Conservation (phyloP, 257 asterid genomes). For the Solanum pimpinellifolium region DNA sequence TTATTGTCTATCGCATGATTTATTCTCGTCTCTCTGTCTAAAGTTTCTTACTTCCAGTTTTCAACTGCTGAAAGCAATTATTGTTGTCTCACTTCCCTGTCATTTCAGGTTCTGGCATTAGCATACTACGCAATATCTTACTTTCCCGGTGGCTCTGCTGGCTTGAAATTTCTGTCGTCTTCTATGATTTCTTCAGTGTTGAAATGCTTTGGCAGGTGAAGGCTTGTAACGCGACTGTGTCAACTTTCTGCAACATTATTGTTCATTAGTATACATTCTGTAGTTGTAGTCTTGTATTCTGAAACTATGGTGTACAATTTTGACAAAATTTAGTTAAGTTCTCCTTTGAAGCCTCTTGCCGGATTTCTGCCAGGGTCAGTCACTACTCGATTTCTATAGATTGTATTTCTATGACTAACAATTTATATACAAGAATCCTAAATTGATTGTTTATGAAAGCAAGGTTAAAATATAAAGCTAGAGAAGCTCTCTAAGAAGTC, state of each 20-base stretch:
- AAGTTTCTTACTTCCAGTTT: background rate
- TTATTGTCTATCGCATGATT: background rate
- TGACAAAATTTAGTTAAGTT: background rate
- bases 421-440: background rate
- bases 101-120: slow-evolving; percentile 65
- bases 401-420: background rate
- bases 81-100: background rate
- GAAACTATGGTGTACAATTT: background rate
- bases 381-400: background rate
- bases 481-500: background rate
- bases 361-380: background rate
- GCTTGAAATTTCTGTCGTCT: slow-evolving; percentile 74
- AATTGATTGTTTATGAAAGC: background rate
- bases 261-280: background rate
- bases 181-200: slow-evolving; percentile 56
- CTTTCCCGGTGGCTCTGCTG: slow-evolving; percentile 94
- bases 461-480: background rate
- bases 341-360: background rate
- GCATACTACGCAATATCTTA: slow-evolving; percentile 81
- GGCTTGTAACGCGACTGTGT: background rate
- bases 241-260: background rate
- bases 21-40: background rate
- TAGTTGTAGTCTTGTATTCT: background rate
- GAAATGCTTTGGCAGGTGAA: slow-evolving; percentile 76
- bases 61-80: background rate